A percentile compares a stretch with the other conserved stretches of the same genome.
These are phyloP conservation scores for Amanita subjunquillea DNA, from an alignment of 768 basidiomycete genomes.

Conservation along the genomic window DNA sequence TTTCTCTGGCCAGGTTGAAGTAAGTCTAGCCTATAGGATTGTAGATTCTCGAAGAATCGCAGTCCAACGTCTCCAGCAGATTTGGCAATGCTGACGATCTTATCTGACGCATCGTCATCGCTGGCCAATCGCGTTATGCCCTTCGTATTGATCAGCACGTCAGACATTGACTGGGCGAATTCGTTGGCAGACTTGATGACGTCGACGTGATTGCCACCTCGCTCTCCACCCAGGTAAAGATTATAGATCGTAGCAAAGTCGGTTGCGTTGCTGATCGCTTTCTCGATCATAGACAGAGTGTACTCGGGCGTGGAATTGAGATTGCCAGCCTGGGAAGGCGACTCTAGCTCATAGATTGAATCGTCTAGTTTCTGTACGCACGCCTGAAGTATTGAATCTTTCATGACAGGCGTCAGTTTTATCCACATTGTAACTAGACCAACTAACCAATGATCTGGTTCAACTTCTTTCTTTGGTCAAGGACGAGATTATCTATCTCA, in stretches of 20 bases:
- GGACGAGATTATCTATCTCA: conserved; percentile 94
- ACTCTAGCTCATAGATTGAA: conserved; percentile 94
- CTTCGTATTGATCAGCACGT: conserved; percentile 89
- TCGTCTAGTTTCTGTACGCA: conserved; percentile 98
- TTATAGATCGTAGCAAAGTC: conserved; percentile 96
- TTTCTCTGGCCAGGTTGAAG: conserved; percentile 66
- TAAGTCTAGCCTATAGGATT: conserved; percentile 89
- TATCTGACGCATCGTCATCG: conserved; percentile 89
- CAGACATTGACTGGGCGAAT: conserved; percentile 85
- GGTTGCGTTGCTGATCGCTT: conserved; percentile 86
- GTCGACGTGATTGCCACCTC: conserved; percentile 91
- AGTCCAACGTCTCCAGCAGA: conserved; percentile 79
- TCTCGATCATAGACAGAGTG: conserved; percentile 96
- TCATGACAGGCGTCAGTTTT: conserved; percentile 9
- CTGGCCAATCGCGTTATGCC: conserved; percentile 89
- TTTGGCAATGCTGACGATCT: conserved; percentile 78
- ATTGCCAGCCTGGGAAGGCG: conserved; percentile 90
- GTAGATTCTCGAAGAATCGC: conserved; percentile 89
- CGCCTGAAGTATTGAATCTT: conserved; percentile 93
- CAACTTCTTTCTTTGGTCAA: conserved; percentile 95
- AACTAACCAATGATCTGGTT: conserved; percentile 86
- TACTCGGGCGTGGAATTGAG: conserved; percentile 98
- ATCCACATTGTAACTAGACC: not conserved
- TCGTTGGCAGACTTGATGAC: conserved; percentile 98
- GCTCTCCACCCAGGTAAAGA: conserved; percentile 77